Percentiles rank a stretch among this genome's conserved stretches.
phyloP scores from a whole-genome alignment of 768 basidiomycete genomes.

The Tubosaeta sp. region DNA sequence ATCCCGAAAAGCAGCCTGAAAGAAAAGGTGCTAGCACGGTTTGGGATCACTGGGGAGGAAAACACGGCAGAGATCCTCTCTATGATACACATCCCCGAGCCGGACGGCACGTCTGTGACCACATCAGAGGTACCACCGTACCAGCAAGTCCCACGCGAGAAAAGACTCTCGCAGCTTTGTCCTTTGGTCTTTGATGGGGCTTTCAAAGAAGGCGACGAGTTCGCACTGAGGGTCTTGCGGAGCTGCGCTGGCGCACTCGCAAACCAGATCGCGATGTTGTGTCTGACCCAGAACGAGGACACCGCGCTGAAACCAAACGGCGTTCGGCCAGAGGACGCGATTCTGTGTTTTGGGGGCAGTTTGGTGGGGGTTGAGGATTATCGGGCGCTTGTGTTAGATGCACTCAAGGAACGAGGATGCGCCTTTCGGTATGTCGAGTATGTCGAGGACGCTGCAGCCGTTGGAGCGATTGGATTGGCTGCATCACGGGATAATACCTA shows the following conservation, averaged over 20 bases:
- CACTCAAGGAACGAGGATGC: slow-evolving; percentile 53
- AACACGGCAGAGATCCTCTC: slow-evolving; percentile 56
- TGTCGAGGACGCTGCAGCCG: slow-evolving; percentile 63
- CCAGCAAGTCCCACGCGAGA: slow-evolving; percentile 50
- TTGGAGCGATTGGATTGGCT: slow-evolving; percentile 59
- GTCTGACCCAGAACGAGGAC: slow-evolving; percentile 36
- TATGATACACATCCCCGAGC: slow-evolving; percentile 62
- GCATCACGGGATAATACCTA: not conserved
- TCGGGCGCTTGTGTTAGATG: slow-evolving; percentile 49
- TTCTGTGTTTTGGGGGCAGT: slow-evolving; percentile 79
- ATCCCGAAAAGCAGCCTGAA: slow-evolving; percentile 34
- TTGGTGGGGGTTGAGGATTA: slow-evolving; percentile 62
- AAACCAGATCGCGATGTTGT: slow-evolving; percentile 51
- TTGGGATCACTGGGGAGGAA: slow-evolving; percentile 47
- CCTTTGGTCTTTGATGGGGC: slow-evolving; percentile 78
- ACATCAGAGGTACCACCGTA: slow-evolving; percentile 23
- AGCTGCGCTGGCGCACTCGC: slow-evolving; percentile 53
- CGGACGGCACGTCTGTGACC: slow-evolving; percentile 18
- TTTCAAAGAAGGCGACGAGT: slow-evolving; percentile 61
- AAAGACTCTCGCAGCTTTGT: slow-evolving; percentile 67
- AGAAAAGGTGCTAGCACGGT: slow-evolving; percentile 47
- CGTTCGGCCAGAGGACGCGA: slow-evolving; percentile 50
- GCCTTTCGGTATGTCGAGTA: slow-evolving; percentile 62
- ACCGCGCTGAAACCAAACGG: slow-evolving; percentile 27
- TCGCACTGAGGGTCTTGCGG: slow-evolving; percentile 58